Conservation (phyloP, 1,284 basidiomycete species). For the Puccinia horiana region DNA sequence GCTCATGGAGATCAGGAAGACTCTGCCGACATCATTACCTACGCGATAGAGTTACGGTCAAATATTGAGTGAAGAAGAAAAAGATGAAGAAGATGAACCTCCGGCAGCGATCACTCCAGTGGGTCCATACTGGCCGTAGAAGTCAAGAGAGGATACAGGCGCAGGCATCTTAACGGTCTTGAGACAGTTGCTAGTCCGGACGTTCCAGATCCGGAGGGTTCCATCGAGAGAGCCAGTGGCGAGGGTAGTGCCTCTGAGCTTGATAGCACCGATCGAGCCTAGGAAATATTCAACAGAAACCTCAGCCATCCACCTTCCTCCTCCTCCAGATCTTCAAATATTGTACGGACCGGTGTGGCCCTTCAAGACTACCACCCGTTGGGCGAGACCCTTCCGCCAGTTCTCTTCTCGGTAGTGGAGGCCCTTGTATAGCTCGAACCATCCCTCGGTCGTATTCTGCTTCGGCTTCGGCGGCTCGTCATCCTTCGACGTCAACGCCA, state of each 20-base stretch:
- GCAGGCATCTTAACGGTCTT: slow-evolving; percentile 49
- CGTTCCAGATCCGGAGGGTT: slow-evolving; percentile 46
- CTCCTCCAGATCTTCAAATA: neutral
- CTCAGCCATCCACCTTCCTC: neutral
- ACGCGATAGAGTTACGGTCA: neutral
- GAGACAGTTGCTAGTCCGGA: slow-evolving; percentile 34
- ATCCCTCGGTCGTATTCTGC: slow-evolving; percentile 18
- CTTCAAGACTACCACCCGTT: slow-evolving; percentile 42
- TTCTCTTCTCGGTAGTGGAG: slow-evolving; percentile 84
- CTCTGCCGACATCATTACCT: slow-evolving; percentile 48
- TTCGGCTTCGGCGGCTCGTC: slow-evolving; percentile 40
- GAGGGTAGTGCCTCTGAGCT: slow-evolving; percentile 37
- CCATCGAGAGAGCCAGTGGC: slow-evolving; percentile 46
- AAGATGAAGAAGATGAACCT: slow-evolving; percentile 7
- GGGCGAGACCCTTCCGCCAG: slow-evolving; percentile 61
- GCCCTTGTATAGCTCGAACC: slow-evolving; percentile 69
- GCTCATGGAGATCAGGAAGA: slow-evolving; percentile 49
- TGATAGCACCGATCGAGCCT: slow-evolving; percentile 48
- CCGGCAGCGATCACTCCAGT: slow-evolving; percentile 45
- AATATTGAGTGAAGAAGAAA: neutral
- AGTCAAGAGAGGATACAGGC: slow-evolving; percentile 42
- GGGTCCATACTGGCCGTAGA: slow-evolving; percentile 41
- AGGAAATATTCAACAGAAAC: neutral
- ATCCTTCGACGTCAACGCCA: slow-evolving; percentile 37
- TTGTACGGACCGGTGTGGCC: slow-evolving; percentile 42